Conservation (phyloP, 257 asterid species). For the Primulina eburnea region DNA sequence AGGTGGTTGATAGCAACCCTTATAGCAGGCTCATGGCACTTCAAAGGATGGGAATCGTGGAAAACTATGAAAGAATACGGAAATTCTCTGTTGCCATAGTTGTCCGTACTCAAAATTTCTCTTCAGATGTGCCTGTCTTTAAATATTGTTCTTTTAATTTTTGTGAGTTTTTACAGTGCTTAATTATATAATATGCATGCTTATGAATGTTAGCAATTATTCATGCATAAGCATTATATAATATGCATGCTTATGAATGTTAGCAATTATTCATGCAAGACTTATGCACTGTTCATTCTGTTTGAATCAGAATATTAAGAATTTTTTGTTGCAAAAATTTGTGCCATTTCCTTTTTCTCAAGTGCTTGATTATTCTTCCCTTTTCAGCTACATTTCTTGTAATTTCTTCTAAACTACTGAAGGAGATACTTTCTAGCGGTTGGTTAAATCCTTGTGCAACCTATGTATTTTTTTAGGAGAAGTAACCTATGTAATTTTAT, state of each 20-base stretch:
- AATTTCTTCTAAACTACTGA: neutral
- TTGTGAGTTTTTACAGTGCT: neutral
- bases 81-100: conserved; percentile 89
- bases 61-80: conserved; percentile 82
- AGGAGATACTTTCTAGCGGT: neutral
- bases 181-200: neutral
- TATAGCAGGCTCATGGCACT: conserved; percentile 99
- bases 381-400: neutral
- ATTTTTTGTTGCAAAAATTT: conserved; percentile 3
- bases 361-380: neutral
- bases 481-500: too few species aligned
- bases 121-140: conserved; percentile 5
- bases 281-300: conserved; percentile 5
- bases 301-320: conserved; percentile 10
- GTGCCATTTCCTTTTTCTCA: conserved; percentile 2
- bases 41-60: conserved; percentile 97
- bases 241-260: neutral
- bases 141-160: neutral
- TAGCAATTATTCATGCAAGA: neutral
- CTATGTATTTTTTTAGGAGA: neutral
- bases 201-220: neutral
- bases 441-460: conserved; percentile 2
- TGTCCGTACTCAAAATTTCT: conserved; percentile 48
- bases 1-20: conserved; percentile 96
- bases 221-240: neutral